Evolutionary conservation across 1,139 yeast species (phyloP).

Genomic region (Sugiyamaella novakii): DNA sequence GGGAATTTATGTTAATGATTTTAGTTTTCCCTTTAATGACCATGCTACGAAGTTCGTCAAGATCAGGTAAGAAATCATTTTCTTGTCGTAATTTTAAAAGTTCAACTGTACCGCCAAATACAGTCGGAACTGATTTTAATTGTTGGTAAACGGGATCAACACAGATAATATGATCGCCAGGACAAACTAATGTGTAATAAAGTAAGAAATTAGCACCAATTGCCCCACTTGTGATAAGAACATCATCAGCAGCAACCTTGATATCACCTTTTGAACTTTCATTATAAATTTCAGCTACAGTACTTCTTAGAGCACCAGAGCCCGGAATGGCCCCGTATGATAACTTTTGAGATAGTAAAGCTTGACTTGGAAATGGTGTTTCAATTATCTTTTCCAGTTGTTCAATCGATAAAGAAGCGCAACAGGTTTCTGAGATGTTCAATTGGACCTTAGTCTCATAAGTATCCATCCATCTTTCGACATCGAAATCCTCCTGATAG

Average conservation of each 20-base stretch:
- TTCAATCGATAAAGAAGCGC: conserved; percentile 49
- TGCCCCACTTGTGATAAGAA: conserved; percentile 59
- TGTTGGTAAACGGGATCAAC: conserved; percentile 59
- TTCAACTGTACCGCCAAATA: conserved; percentile 52
- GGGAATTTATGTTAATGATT: conserved; percentile 54
- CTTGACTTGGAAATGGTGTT: conserved; percentile 34
- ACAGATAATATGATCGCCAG: conserved; percentile 54
- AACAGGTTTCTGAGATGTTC: conserved; percentile 61
- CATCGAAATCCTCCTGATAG: conserved; percentile 46
- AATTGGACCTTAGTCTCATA: conserved; percentile 48
- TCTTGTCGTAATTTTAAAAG: conserved; percentile 43
- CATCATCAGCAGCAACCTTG: conserved; percentile 40
- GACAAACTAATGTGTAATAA: conserved; percentile 51
- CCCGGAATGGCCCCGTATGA: conserved; percentile 56
- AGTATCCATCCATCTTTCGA: conserved; percentile 61
- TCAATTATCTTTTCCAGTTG: conserved; percentile 45
- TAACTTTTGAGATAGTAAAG: conserved; percentile 38
- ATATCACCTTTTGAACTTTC: conserved; percentile 33
- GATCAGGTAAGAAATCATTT: conserved; percentile 45
- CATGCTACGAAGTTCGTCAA: conserved; percentile 40
- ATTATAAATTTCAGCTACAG: conserved; percentile 47
- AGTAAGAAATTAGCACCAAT: conserved; percentile 59
- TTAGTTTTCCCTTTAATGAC: conserved; percentile 47
- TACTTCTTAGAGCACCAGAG: conserved; percentile 45
- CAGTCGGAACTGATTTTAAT: conserved; percentile 52